Conservation (phyloP, 305 asterid species). For the Solanum hybrid region DNA sequence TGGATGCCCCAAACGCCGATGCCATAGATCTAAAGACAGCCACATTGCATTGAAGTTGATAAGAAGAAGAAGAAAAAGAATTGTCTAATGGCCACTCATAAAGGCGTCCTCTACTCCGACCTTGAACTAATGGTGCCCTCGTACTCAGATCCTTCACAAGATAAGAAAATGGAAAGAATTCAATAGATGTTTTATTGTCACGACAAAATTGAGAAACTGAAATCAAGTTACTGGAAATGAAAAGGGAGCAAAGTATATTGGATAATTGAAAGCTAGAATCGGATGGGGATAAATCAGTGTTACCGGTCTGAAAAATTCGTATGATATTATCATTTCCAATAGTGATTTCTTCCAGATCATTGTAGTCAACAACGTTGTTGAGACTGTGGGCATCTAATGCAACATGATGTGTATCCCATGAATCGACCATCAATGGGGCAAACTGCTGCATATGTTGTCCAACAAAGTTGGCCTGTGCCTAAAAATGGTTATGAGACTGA, state of each 20-base stretch:
- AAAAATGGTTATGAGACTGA: background rate
- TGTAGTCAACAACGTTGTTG: no score
- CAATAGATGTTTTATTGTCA: background rate
- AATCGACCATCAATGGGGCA: background rate
- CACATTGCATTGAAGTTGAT: background rate
- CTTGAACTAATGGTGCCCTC: background rate
- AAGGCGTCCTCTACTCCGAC: background rate
- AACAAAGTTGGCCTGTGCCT: background rate
- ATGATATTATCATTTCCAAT: background rate
- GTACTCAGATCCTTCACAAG: background rate
- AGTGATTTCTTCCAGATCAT: background rate
- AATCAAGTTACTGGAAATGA: background rate
- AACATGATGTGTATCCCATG: background rate
- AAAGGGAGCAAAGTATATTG: background rate
- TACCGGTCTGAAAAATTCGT: background rate
- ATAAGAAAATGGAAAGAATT: background rate
- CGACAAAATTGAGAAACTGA: background rate
- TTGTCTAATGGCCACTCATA: background rate
- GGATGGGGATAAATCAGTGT: background rate
- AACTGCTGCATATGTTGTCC: no score
- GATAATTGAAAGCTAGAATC: background rate
- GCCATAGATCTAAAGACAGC: background rate
- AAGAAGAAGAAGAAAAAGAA: background rate
- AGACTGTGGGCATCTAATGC: background rate
- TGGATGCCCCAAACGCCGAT: background rate